Conservation (phyloP, 148 eudicot genomes). For the Camellia lanceoleosa region DNA sequence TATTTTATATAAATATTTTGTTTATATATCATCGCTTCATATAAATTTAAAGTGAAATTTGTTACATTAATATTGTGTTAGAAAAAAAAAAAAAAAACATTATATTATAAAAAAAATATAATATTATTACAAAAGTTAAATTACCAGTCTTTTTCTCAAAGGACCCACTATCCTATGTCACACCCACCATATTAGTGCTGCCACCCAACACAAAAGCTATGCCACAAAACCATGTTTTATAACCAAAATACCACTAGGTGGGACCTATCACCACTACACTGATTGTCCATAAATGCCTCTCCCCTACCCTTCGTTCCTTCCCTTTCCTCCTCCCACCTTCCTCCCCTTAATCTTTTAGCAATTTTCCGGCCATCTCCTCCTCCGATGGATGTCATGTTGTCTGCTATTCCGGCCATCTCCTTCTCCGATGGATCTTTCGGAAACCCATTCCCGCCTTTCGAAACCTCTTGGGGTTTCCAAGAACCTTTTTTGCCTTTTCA, state of each 20-base stretch:
- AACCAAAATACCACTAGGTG: slow-evolving; percentile 30
- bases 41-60: too few relatives aligned
- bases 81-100: too few relatives aligned
- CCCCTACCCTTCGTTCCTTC: slow-evolving; percentile 50
- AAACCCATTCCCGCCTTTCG: slow-evolving; percentile 18
- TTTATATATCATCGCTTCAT: too few relatives aligned
- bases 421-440: slow-evolving; percentile 29
- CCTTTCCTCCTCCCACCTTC: slow-evolving; percentile 51
- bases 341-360: slow-evolving; percentile 35
- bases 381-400: slow-evolving; percentile 43
- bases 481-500: slow-evolving; percentile 28
- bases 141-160: slow-evolving; percentile 6
- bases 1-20: too few relatives aligned
- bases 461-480: slow-evolving; percentile 37
- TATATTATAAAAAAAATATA: too few relatives aligned
- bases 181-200: slow-evolving; percentile 25
- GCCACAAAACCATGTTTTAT: not conserved
- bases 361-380: slow-evolving; percentile 18
- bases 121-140: slow-evolving; percentile 8
- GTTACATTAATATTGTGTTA: too few relatives aligned
- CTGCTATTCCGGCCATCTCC: slow-evolving; percentile 30
- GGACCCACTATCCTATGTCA: slow-evolving; percentile 12
- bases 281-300: slow-evolving; percentile 37
- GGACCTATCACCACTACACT: slow-evolving; percentile 25
- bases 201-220: slow-evolving; percentile 35